Evolutionary conservation across 768 basidiomycete genomes (phyloP).

Genomic region (Daedalea quercina): DNA sequence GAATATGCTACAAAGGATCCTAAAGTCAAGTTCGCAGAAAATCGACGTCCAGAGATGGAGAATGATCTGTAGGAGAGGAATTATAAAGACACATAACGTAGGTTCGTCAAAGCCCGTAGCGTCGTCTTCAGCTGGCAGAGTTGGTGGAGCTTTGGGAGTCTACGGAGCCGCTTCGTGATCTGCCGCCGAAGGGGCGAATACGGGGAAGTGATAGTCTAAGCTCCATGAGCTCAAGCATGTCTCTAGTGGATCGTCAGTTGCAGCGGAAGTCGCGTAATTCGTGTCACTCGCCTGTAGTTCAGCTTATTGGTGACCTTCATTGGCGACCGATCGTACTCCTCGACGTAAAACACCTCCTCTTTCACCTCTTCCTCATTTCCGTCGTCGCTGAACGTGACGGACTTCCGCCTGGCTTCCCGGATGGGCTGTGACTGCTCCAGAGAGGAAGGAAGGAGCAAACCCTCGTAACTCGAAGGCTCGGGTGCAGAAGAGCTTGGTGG

Average conservation of each 20-base stretch:
- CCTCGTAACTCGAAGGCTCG: slow-evolving; percentile 1
- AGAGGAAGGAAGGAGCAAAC: slow-evolving; percentile 3
- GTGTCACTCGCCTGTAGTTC: slow-evolving; percentile 12
- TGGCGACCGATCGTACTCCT: slow-evolving; percentile 19
- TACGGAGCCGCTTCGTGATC: not conserved
- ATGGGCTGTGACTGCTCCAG: not conserved
- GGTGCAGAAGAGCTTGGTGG: not conserved
- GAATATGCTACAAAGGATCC: too few relatives aligned
- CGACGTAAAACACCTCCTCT: slow-evolving; percentile 16
- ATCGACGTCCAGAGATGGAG: too few relatives aligned
- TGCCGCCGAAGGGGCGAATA: slow-evolving; percentile 1
- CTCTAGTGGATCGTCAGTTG: slow-evolving; percentile 3
- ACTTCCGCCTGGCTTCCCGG: slow-evolving; percentile 7
- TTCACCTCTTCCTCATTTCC: slow-evolving; percentile 7
- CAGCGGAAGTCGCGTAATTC: not conserved
- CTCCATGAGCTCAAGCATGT: slow-evolving; percentile 18
- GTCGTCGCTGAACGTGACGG: slow-evolving; percentile 9
- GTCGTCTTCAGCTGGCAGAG: too few relatives aligned
- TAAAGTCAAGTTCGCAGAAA: too few relatives aligned
- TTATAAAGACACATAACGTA: too few relatives aligned
- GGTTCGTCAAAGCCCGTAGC: too few relatives aligned
- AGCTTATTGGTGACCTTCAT: slow-evolving; percentile 10
- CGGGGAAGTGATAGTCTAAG: slow-evolving; percentile 13
- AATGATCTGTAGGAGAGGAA: too few relatives aligned
- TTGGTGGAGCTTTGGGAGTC: not conserved